Evolutionary conservation across 2,329 filamentous ascomycete genomes (phyloP).

Genomic region (Exophiala phaeomuriformis): DNA sequence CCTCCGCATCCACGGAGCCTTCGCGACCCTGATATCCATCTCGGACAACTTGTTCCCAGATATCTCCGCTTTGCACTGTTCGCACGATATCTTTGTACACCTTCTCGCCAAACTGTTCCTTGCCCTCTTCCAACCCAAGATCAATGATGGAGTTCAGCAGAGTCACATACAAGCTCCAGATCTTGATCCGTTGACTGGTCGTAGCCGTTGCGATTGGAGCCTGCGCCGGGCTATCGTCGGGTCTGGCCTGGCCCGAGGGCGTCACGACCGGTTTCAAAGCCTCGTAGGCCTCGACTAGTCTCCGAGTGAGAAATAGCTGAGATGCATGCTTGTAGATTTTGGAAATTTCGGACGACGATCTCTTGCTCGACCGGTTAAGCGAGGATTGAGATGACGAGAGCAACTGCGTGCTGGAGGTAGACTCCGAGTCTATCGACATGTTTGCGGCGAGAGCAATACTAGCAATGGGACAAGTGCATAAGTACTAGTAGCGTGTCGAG

Average conservation of each 20-base stretch:
- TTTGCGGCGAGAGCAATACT: background rate
- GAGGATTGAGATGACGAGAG: slow-evolving; percentile 64
- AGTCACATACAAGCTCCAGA: slow-evolving; percentile 95
- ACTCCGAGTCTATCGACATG: slow-evolving; percentile 29
- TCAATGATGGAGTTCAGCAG: slow-evolving; percentile 87
- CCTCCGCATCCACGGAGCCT: slow-evolving; percentile 86
- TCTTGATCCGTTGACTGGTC: slow-evolving; percentile 77
- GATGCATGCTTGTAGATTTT: slow-evolving; percentile 92
- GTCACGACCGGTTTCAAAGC: slow-evolving; percentile 77
- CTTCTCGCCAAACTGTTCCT: slow-evolving; percentile 74
- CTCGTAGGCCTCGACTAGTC: slow-evolving; percentile 79
- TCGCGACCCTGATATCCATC: slow-evolving; percentile 83
- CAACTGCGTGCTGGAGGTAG: slow-evolving; percentile 45
- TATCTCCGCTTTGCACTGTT: slow-evolving; percentile 76
- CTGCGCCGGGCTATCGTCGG: slow-evolving; percentile 42
- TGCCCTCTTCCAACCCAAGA: slow-evolving; percentile 81
- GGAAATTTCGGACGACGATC: slow-evolving; percentile 58
- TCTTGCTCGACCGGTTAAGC: slow-evolving; percentile 51
- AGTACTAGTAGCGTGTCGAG: background rate
- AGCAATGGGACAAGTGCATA: background rate
- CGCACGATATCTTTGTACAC: slow-evolving; percentile 75
- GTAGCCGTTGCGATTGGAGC: slow-evolving; percentile 75
- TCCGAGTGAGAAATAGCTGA: slow-evolving; percentile 88
- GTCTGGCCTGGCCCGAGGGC: slow-evolving; percentile 36
- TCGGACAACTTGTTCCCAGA: slow-evolving; percentile 91